phyloP scores from a whole-genome alignment of 1,139 yeast species.

The Protomyces lactucae-debilis region DNA sequence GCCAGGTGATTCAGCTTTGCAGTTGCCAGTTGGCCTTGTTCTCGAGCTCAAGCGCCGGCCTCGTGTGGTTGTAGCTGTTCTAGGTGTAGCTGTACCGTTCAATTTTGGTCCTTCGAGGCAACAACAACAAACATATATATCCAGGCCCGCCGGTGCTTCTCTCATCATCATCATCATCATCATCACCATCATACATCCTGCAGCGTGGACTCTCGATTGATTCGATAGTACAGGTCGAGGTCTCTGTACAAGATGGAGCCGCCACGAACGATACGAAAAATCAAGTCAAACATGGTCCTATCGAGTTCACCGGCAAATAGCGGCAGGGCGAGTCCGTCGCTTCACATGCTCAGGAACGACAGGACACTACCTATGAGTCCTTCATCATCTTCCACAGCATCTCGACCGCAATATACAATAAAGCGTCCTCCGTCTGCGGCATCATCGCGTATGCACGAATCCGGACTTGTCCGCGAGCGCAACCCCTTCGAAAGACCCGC shows the following conservation, averaged over 20 bases:
- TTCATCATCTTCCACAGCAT: neutral
- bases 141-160: too few relatives aligned
- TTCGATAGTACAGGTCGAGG: too few relatives aligned
- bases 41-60: too few relatives aligned
- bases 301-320: neutral
- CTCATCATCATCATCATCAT: too few relatives aligned
- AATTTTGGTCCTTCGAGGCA: too few relatives aligned
- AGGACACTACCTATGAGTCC: slow-evolving; percentile 1
- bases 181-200: too few relatives aligned
- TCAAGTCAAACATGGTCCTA: neutral
- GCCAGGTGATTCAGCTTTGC: too few relatives aligned
- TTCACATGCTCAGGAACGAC: neutral
- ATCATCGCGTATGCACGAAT: neutral
- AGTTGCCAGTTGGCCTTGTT: too few relatives aligned
- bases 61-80: too few relatives aligned
- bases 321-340: slow-evolving; percentile 12
- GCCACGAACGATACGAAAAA: neutral
- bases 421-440: slow-evolving; percentile 4
- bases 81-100: too few relatives aligned
- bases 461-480: neutral
- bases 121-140: too few relatives aligned
- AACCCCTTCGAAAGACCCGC: slow-evolving; percentile 5
- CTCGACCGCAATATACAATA: neutral
- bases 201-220: too few relatives aligned
- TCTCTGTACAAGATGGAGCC: neutral